Evolutionary conservation across 2,329 filamentous ascomycete species (phyloP), one percentile per base, ranked within the genome.

Genomic region (Coniochaeta sp.): DNA sequence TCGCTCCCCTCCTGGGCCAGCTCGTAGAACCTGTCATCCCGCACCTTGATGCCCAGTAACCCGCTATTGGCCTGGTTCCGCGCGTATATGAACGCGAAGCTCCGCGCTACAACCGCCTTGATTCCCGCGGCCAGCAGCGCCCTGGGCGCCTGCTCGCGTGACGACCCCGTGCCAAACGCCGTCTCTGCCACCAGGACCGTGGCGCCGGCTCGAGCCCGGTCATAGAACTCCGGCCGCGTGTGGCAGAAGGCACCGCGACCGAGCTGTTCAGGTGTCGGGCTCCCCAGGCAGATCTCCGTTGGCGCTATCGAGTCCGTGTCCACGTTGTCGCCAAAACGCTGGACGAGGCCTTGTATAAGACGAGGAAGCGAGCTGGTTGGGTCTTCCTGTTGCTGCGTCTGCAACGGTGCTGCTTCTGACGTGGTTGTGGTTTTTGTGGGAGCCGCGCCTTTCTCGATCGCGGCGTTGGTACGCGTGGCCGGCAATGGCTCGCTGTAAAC

Each of bases 321-420:
- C 12, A 56, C 68, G 52, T 56, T 56, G 26, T 56, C 52, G 52
- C 52, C 52, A 17, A 56, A 56, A 17, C 52, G 52, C 28, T 56
- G 52, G 52, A 56, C n/a, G 28, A 26, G 52, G 26, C 52, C 52
- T 16, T 22, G 26, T 26, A 56, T 56, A 8, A 56, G 52, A 16
- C 28, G 6, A 2, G 52, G 52, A 28, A 56, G 52, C 11, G 52
- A 56, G 26, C 17, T 33, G 16, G 16, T 11, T 55, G 14, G 22
- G 52, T 4, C 38, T 40, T 16, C 9, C 17, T 40, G 11, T 11
- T 40, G 38, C 17, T 40, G 38, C 9, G 38, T 17, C 9, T 40
- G 38, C 17, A 9, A 40, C 16, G 38, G 38, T n/a, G 38, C 16
- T 40, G 16, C 16, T n/a, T n/a, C n/a, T 38, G 11, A 4, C 16